phyloP scores from a whole-genome alignment of 371 early-diverging fungal genomes.

The Mucor racemosus region DNA sequence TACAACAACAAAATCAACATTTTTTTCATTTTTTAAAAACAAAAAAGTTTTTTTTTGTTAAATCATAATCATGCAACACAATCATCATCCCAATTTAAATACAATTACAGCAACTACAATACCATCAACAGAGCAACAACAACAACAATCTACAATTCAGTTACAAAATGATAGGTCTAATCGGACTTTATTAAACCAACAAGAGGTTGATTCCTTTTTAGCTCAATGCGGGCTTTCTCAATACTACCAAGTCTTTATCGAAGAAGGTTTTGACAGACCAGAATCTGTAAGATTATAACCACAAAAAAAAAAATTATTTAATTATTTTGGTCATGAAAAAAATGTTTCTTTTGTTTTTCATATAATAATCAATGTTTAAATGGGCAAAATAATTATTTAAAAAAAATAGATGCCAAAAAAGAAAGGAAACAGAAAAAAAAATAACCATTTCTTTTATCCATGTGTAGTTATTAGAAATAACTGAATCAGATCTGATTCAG shows the following conservation, averaged over 20 bases:
- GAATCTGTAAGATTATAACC: constrained; percentile 38
- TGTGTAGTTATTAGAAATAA: constrained; percentile 51
- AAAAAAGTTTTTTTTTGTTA: neutral
- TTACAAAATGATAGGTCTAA: neutral
- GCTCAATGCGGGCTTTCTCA: constrained; percentile 35
- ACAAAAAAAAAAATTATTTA: constrained; percentile 17
- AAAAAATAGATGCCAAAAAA: neutral
- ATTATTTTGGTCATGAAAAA: constrained; percentile 9
- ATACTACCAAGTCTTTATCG: constrained; percentile 38
- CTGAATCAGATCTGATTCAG: constrained; percentile 54
- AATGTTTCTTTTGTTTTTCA: constrained; percentile 7
- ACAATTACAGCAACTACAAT: neutral
- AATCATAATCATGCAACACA: constrained; percentile 4
- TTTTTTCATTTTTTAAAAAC: neutral
- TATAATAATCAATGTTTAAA: constrained; percentile 5
- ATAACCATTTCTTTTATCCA: constrained; percentile 11
- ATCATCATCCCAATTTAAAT: neutral
- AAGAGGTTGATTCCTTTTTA: constrained; percentile 14
- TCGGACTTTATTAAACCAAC: constrained; percentile 1
- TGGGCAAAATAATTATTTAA: constrained; percentile 7
- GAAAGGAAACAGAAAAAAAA: neutral
- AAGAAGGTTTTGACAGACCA: constrained; percentile 50
- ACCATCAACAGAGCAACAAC: neutral
- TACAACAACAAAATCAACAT: neutral
- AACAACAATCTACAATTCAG: neutral